Evolutionary conservation across 2,329 filamentous ascomycete species (phyloP).

Genomic region (Microcyclospora pomicola): DNA sequence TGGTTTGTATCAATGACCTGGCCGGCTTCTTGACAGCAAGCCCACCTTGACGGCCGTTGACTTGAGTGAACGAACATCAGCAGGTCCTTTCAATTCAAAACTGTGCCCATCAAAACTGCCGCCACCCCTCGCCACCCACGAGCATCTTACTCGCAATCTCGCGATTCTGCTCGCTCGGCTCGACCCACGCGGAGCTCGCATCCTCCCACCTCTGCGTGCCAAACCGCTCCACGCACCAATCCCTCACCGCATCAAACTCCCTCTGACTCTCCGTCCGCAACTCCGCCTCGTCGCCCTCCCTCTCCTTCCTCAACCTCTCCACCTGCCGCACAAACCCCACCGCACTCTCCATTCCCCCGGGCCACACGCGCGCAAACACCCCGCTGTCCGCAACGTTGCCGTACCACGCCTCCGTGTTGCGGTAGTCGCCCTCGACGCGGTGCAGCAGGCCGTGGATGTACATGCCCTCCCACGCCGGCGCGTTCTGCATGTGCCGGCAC

Average conservation of each 20-base stretch:
- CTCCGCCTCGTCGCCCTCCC: slow-evolving; percentile 15
- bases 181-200: slow-evolving; percentile 31
- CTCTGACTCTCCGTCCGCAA: slow-evolving; percentile 23
- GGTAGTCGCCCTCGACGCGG: slow-evolving; percentile 37
- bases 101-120: slow-evolving; percentile 30
- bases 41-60: no score
- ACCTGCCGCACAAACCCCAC: slow-evolving; percentile 24
- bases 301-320: slow-evolving; percentile 24
- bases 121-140: slow-evolving; percentile 30
- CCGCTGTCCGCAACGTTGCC: slow-evolving; percentile 28
- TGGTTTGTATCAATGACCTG: no score
- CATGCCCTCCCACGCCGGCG: slow-evolving; percentile 38
- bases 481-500: slow-evolving; percentile 37
- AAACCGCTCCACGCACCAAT: slow-evolving; percentile 34
- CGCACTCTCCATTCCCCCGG: slow-evolving; percentile 14
- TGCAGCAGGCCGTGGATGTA: slow-evolving; percentile 38
- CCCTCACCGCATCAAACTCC: slow-evolving; percentile 30
- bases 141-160: slow-evolving; percentile 31
- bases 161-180: slow-evolving; percentile 27
- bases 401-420: slow-evolving; percentile 37
- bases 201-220: slow-evolving; percentile 29
- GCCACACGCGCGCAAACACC: slow-evolving; percentile 24
- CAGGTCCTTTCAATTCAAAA: no score
- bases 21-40: no score
- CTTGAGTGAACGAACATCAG: no score